Evolutionary conservation across 768 basidiomycete species (phyloP).

Genomic region (Amanita thiersii): DNA sequence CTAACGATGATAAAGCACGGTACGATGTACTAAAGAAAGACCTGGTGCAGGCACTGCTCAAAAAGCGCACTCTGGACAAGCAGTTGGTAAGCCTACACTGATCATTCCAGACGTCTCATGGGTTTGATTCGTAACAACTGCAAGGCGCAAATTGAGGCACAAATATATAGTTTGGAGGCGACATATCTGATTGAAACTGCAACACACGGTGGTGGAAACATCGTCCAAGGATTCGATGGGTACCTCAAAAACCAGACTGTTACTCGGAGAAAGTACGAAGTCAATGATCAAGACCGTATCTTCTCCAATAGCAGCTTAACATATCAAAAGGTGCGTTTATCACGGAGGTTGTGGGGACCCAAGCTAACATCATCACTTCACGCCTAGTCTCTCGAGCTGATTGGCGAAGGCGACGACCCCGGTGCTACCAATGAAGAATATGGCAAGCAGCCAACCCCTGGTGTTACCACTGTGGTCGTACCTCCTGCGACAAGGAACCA

Average conservation of each 20-base stretch:
- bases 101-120: conserved; percentile 1
- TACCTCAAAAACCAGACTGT: conserved; percentile 74
- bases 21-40: conserved; percentile 74
- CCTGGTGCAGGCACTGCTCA: conserved; percentile 62
- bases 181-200: conserved; percentile 74
- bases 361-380: conserved; percentile 7
- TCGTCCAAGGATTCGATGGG: conserved; percentile 81
- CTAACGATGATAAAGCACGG: conserved; percentile 59
- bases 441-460: conserved; percentile 59
- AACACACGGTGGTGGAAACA: conserved; percentile 73
- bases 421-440: conserved; percentile 52
- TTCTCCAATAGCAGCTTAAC: conserved; percentile 80
- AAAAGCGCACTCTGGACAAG: conserved; percentile 70
- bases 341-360: conserved; percentile 4
- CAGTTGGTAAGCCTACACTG: conserved; percentile 47
- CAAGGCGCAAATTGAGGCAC: conserved; percentile 70
- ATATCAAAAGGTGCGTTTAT: conserved; percentile 51
- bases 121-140: background rate
- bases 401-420: conserved; percentile 62
- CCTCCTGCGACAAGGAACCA: conserved; percentile 64
- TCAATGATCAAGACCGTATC: conserved; percentile 69
- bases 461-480: conserved; percentile 69
- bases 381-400: conserved; percentile 62
- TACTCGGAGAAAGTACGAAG: conserved; percentile 64
- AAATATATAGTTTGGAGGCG: conserved; percentile 73